Evolutionary conservation across 768 basidiomycete species (phyloP).

Genomic region (Leccinum arenicola): DNA sequence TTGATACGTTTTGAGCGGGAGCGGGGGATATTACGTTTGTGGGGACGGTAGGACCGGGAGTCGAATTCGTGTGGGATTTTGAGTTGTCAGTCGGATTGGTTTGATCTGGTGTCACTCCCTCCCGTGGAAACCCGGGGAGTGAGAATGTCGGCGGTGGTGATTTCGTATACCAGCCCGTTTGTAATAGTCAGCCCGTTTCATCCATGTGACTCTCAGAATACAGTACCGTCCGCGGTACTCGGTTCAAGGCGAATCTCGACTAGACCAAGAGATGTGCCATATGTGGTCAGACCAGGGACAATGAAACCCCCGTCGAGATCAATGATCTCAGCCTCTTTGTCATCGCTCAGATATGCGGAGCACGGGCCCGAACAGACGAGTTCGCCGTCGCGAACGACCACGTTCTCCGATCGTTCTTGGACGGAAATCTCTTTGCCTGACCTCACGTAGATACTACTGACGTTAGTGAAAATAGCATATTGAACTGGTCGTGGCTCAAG

Average conservation of each 20-base stretch:
- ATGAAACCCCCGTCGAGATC: constrained; percentile 73
- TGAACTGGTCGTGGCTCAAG: constrained; percentile 39
- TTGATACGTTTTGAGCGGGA: too few species aligned
- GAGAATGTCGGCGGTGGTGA: too few species aligned
- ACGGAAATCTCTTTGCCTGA: constrained; percentile 25
- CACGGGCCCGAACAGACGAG: constrained; percentile 47
- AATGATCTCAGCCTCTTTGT: constrained; percentile 36
- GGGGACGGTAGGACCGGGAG: too few species aligned
- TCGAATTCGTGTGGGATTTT: too few species aligned
- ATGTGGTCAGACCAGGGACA: constrained; percentile 67
- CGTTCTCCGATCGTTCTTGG: constrained; percentile 26
- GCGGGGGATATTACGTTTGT: too few species aligned
- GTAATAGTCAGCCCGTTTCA: too few species aligned
- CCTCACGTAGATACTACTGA: constrained; percentile 44
- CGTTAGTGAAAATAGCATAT: constrained; percentile 63
- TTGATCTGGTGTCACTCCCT: too few species aligned
- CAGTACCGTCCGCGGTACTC: constrained; percentile 66
- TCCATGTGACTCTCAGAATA: constrained; percentile 25
- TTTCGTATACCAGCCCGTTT: too few species aligned
- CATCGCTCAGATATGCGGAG: constrained; percentile 21
- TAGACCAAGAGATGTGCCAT: constrained; percentile 69
- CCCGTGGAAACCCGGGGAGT: too few species aligned
- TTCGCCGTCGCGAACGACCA: constrained; percentile 47
- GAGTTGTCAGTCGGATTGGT: too few species aligned
- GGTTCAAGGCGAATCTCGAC: constrained; percentile 65